Percentiles rank a stretch among this genome's conserved stretches.
These are phyloP conservation scores for Plasmodium berghei DNA, from an alignment of 169 alveolate species.

Conservation along the genomic window DNA sequence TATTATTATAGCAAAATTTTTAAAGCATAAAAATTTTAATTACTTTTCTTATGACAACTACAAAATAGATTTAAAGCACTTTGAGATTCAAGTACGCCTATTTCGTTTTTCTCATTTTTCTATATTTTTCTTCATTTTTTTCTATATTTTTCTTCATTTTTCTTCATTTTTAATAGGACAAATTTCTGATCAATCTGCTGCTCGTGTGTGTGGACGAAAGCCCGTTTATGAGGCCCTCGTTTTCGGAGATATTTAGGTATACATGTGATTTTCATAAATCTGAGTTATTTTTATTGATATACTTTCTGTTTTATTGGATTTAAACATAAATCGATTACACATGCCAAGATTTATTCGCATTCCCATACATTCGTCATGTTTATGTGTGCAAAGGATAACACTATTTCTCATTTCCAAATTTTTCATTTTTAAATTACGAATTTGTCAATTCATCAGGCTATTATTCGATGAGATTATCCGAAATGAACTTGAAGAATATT, in stretches of 20 bases:
- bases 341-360: not conserved
- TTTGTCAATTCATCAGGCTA: not conserved
- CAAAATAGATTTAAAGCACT: constrained; percentile 32
- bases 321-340: too few relatives aligned
- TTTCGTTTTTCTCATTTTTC: not conserved
- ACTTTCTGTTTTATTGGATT: too few relatives aligned
- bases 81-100: constrained; percentile 34
- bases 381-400: too few relatives aligned
- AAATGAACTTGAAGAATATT: not conserved
- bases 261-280: not conserved
- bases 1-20: constrained; percentile 46
- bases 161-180: constrained; percentile 10
- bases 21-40: constrained; percentile 58
- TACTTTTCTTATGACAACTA: constrained; percentile 42
- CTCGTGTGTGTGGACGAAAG: constrained; percentile 45
- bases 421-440: too few relatives aligned
- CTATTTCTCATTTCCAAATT: too few relatives aligned
- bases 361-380: not conserved
- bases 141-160: constrained; percentile 1
- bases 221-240: constrained; percentile 68
- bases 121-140: not conserved
- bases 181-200: constrained; percentile 38
- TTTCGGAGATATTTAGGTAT: constrained; percentile 23
- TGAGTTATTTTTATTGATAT: not conserved
- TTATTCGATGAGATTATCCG: constrained; percentile 1